Conservation (phyloP, 2,329 filamentous ascomycete species). For the Epichloe bromicola region DNA sequence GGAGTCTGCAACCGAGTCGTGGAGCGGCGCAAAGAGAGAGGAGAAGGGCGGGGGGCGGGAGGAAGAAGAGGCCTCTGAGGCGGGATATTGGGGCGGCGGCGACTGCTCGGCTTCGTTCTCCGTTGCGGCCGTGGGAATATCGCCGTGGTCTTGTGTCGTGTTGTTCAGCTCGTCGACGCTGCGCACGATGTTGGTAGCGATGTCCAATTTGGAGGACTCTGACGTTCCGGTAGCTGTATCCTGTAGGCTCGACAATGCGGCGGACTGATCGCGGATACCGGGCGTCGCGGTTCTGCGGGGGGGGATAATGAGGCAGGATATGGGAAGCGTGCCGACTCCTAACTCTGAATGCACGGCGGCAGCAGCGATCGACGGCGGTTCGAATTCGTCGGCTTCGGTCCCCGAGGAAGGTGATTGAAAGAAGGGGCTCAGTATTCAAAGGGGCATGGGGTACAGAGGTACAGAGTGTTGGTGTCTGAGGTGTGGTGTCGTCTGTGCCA, state of each 20-base stretch:
- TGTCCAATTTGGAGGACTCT: conserved; percentile 19
- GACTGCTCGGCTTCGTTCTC: conserved; percentile 26
- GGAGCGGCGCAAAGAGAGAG: conserved; percentile 38
- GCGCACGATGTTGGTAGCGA: conserved; percentile 18
- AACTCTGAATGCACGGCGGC: background rate
- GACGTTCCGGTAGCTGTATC: conserved; percentile 21
- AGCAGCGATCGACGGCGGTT: background rate
- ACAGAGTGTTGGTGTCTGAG: too few relatives aligned
- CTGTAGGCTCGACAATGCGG: conserved; percentile 25
- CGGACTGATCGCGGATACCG: conserved; percentile 16
- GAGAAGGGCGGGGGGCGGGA: conserved; percentile 47
- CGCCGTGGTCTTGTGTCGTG: conserved; percentile 12
- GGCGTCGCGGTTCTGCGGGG: conserved; percentile 7
- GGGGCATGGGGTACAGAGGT: background rate
- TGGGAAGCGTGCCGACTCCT: background rate
- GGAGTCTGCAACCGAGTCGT: conserved; percentile 21
- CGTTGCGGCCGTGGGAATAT: conserved; percentile 10
- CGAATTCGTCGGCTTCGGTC: background rate
- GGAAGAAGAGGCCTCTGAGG: conserved; percentile 38
- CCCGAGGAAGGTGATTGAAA: background rate
- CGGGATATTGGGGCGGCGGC: conserved; percentile 47
- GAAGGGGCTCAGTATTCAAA: background rate
- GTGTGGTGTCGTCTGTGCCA: too few relatives aligned
- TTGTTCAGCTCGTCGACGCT: conserved; percentile 12
- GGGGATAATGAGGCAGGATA: background rate